phyloP scores from a whole-genome alignment of 192 early-diverging fungal genomes.

The Backusella mclennaniae region DNA sequence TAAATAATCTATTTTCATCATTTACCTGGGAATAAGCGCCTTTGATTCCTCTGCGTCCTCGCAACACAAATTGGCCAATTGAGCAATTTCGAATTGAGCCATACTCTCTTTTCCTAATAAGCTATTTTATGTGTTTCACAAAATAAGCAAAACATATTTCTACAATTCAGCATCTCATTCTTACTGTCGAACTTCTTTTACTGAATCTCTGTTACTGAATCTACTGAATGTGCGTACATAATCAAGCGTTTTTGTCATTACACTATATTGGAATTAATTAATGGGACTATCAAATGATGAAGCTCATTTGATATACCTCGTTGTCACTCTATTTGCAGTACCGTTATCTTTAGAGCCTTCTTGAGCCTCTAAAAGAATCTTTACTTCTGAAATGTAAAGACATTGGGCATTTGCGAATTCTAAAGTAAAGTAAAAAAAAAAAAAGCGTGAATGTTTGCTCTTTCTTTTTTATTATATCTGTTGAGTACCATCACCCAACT shows the following conservation, averaged over 20 bases:
- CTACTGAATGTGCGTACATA: conserved; percentile 84
- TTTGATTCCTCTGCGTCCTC: conserved; percentile 91
- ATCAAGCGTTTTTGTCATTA: conserved; percentile 80
- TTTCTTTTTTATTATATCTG: background rate
- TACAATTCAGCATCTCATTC: background rate
- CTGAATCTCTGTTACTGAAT: conserved; percentile 84
- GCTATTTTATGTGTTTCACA: background rate
- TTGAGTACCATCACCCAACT: conserved; percentile 56
- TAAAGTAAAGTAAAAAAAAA: background rate
- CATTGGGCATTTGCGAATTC: conserved; percentile 74
- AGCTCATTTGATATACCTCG: conserved; percentile 20
- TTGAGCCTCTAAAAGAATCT: conserved; percentile 70
- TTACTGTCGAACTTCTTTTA: conserved; percentile 79
- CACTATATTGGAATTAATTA: conserved; percentile 37
- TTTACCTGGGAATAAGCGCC: conserved; percentile 85
- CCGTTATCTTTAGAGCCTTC: conserved; percentile 50
- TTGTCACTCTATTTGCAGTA: conserved; percentile 50
- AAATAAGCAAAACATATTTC: background rate
- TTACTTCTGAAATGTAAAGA: conserved; percentile 70
- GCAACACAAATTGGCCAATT: conserved; percentile 89
- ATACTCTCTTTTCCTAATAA: conserved; percentile 32
- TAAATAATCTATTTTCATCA: background rate
- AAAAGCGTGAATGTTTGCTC: conserved; percentile 16
- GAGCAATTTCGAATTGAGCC: conserved; percentile 84
- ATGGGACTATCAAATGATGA: background rate